phyloP scores from a whole-genome alignment of 2,329 filamentous ascomycete species.

The Talaromyces sp. region DNA sequence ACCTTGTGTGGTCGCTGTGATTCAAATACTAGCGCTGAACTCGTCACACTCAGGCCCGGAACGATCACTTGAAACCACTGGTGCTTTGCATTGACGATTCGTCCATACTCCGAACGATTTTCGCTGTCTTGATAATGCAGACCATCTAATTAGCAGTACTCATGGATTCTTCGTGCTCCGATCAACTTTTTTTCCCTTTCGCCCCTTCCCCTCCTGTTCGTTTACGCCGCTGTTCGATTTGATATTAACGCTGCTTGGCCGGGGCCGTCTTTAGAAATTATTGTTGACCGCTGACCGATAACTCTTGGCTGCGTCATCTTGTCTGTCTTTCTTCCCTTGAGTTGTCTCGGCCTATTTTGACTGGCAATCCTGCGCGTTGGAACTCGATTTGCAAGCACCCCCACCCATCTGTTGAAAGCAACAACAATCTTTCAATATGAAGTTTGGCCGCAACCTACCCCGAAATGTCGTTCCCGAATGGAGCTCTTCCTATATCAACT shows the following conservation, averaged over 20 bases:
- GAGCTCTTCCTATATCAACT: conserved; percentile 47
- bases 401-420: not conserved
- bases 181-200: conserved; percentile 3
- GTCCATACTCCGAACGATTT: not conserved
- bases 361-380: not conserved
- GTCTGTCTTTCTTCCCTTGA: not conserved
- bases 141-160: not conserved
- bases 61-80: not conserved
- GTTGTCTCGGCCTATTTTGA: not conserved
- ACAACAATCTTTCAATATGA: conserved; percentile 32
- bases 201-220: not conserved
- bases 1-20: not conserved
- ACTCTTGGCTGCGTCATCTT: not conserved
- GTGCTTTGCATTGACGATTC: not conserved
- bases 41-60: not conserved
- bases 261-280: not conserved
- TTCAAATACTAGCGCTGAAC: not conserved
- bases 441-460: conserved; percentile 46
- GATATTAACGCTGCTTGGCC: not conserved
- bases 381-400: not conserved
- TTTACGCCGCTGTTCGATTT: not conserved
- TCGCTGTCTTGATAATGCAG: not conserved
- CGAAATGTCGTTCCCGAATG: conserved; percentile 48
- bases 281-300: not conserved
- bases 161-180: conserved; percentile 4